Evolutionary conservation across 192 early-diverging fungal species (phyloP).

Genomic region (Coemansia sp.): DNA sequence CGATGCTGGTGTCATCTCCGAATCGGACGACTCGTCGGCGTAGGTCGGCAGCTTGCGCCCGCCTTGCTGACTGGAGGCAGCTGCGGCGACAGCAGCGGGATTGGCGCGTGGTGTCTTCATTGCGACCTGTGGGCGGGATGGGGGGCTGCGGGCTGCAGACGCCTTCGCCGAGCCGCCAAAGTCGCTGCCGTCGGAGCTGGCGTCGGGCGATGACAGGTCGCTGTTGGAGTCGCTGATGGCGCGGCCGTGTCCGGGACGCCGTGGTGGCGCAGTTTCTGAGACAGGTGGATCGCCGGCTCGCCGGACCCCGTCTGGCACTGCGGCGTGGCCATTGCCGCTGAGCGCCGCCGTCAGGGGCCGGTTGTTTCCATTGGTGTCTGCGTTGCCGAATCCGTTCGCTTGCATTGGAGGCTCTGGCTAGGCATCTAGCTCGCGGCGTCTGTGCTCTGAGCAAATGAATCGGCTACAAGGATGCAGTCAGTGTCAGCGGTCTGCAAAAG

Average conservation of each 20-base stretch:
- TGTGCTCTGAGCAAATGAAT: neutral
- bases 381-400: constrained; percentile 42
- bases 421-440: neutral
- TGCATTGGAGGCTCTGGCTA: constrained; percentile 28
- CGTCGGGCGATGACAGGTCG: constrained; percentile 32
- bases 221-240: constrained; percentile 51
- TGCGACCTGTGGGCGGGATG: constrained; percentile 32
- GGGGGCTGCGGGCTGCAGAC: constrained; percentile 5
- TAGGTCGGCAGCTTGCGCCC: constrained; percentile 16
- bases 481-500: neutral
- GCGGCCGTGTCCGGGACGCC: constrained; percentile 35
- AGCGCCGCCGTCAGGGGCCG: constrained; percentile 16
- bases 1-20: constrained; percentile 26
- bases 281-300: neutral
- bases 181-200: constrained; percentile 26
- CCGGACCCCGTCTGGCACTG: constrained; percentile 4
- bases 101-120: constrained; percentile 48
- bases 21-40: constrained; percentile 23
- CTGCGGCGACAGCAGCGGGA: constrained; percentile 1
- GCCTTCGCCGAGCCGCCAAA: constrained; percentile 33
- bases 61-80: neutral
- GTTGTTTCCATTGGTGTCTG: constrained; percentile 17
- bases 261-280: constrained; percentile 10
- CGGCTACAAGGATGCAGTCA: neutral
- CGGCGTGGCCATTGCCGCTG: constrained; percentile 6